Evolutionary conservation across 2,329 filamentous ascomycete genomes (phyloP), one percentile per base, ranked within the genome.

Genomic region (Neurospora sp.): DNA sequence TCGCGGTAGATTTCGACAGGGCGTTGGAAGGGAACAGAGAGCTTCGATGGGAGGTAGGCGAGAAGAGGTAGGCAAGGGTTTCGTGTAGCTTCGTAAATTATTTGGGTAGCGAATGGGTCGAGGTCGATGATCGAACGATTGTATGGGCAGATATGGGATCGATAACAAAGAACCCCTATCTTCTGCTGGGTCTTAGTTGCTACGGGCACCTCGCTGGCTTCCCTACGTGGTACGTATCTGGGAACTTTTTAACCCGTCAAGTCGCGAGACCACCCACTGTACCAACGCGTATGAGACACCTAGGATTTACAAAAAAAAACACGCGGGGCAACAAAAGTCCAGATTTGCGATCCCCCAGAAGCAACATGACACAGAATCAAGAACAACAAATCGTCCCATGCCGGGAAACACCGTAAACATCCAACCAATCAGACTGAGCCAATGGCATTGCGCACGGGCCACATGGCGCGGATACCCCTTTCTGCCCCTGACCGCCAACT

Each of bases 321-420:
- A 36, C 52, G 28, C 15, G 52, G 52, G 52, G 52, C 28, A 62
- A 62, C 15, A 62, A 62, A n/a, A 62, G 28, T 36, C 13, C 28
- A 62, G 15, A 36, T 33, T 17, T 17, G 13, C 28, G 15, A 33
- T 58, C 11, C 23, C 9, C 23, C 5, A 58, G 46, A 58, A 33
- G 4, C 23, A 6, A 4, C 6, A 28, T 46, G 42, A 8, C 42
- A 43, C 42, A 46, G 6, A 46, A 19, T 46, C 58, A 66, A 33
- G 19, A 43, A 33, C 52, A 33, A 19, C 67, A 68, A 74, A 76
- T 76, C 75, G 73, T 75, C 71, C 75, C 74, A 76, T 73, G 68
- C 38, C 73, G 74, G 73, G 68, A 72, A 72, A 69, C 72, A 72
- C 73, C 71, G 69, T 58, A 15, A 33, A 11, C 58, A 38, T 42